These are phyloP conservation scores for Pseudonectria buxi DNA, from an alignment of 2,329 filamentous ascomycete genomes.

Conservation along the genomic window DNA sequence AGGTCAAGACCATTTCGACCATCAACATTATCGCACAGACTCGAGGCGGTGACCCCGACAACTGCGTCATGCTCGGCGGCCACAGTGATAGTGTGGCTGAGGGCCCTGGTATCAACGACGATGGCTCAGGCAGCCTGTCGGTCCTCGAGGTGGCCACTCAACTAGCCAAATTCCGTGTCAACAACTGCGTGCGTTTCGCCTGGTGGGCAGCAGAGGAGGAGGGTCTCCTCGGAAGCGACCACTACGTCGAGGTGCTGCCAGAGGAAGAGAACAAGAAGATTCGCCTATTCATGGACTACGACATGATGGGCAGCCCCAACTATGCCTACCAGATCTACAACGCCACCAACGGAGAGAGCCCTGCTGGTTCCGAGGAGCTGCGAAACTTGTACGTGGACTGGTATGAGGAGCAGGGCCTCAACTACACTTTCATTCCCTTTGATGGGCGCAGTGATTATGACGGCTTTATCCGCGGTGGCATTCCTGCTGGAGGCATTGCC, in stretches of 20 bases:
- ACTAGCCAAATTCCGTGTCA: constrained; percentile 49
- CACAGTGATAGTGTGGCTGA: constrained; percentile 58
- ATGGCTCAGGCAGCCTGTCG: constrained; percentile 60
- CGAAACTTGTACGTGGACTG: constrained; percentile 61
- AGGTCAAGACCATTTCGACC: constrained; percentile 47
- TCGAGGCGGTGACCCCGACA: constrained; percentile 49
- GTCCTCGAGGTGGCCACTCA: constrained; percentile 57
- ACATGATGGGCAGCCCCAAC: constrained; percentile 63
- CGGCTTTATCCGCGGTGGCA: constrained; percentile 65
- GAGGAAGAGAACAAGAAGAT: constrained; percentile 55
- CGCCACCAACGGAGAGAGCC: constrained; percentile 63
- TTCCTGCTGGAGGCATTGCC: constrained; percentile 68
- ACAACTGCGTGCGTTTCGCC: constrained; percentile 60
- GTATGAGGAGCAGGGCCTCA: constrained; percentile 55
- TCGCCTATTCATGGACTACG: constrained; percentile 62
- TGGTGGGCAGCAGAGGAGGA: constrained; percentile 66
- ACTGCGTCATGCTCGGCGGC: constrained; percentile 59
- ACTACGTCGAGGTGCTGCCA: constrained; percentile 50
- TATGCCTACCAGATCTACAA: constrained; percentile 64
- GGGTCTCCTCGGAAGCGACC: constrained; percentile 56
- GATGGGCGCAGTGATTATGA: constrained; percentile 77
- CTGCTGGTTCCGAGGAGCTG: constrained; percentile 63
- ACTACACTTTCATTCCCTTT: constrained; percentile 66
- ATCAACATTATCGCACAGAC: constrained; percentile 60
- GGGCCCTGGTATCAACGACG: constrained; percentile 71